A percentile compares a stretch with the other conserved stretches of the same genome.
Conservation (phyloP, 2,329 filamentous ascomycete genomes). For the Purpureocillium lavendulum region DNA sequence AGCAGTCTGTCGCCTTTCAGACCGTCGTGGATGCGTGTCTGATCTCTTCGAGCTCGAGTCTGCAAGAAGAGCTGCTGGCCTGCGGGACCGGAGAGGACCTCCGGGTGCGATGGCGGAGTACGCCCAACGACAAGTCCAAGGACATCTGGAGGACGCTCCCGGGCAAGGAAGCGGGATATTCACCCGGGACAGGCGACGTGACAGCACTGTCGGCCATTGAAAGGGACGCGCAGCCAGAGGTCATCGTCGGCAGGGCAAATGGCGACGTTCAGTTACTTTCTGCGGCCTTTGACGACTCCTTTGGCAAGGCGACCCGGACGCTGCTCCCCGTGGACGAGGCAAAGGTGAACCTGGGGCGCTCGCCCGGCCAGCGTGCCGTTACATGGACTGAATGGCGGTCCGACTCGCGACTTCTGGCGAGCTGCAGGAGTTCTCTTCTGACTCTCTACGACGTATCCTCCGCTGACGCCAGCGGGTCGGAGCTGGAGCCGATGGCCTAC, state of each 20-base stretch:
- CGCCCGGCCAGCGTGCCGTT: slow-evolving; percentile 18
- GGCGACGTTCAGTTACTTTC: slow-evolving; percentile 39
- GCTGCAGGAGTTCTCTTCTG: slow-evolving; percentile 20
- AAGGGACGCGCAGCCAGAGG: slow-evolving; percentile 17
- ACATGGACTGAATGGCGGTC: slow-evolving; percentile 25
- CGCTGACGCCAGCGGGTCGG: slow-evolving; percentile 1
- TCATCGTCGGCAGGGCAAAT: slow-evolving; percentile 41
- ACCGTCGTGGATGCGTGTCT: slow-evolving; percentile 38
- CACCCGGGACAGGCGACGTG: slow-evolving; percentile 39
- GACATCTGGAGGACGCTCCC: slow-evolving; percentile 27
- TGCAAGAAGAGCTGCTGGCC: slow-evolving; percentile 36
- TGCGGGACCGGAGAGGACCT: slow-evolving; percentile 46
- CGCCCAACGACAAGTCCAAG: slow-evolving; percentile 11
- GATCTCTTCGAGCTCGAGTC: slow-evolving; percentile 11
- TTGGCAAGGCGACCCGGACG: slow-evolving; percentile 15
- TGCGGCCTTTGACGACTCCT: slow-evolving; percentile 20
- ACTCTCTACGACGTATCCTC: slow-evolving; percentile 18
- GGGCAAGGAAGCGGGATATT: slow-evolving; percentile 30
- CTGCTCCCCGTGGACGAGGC: slow-evolving; percentile 9
- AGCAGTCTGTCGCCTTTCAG: slow-evolving; percentile 32
- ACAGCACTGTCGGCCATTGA: slow-evolving; percentile 37
- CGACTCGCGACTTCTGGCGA: slow-evolving; percentile 18
- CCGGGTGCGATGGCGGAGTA: slow-evolving; percentile 30
- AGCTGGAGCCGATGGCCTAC: slow-evolving; percentile 12
- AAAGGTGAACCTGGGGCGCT: background rate